Percentiles rank a stretch among this genome's conserved stretches.
Evolutionary conservation across 164 flowering plant species (phyloP).

Genomic region (Liriodendron chinense): DNA sequence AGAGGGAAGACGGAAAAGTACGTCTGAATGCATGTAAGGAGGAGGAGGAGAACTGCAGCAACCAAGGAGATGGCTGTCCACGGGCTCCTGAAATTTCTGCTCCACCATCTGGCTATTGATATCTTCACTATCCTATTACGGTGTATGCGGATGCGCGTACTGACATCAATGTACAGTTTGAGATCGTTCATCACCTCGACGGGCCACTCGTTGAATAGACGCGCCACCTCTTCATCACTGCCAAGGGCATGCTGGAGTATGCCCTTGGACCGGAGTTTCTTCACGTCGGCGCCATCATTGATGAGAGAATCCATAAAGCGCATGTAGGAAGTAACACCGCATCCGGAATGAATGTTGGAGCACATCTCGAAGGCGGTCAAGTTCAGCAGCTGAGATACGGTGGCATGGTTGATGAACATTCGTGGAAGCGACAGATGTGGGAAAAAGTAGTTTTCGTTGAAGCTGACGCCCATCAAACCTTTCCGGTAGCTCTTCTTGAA

Average conservation of each 20-base stretch:
- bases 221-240: slow-evolving; percentile 28
- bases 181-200: slow-evolving; percentile 5
- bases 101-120: slow-evolving; percentile 5
- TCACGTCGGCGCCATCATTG: not conserved
- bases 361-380: slow-evolving; percentile 3
- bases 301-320: slow-evolving; percentile 15
- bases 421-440: not conserved
- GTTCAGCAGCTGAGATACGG: slow-evolving; percentile 5
- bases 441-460: not conserved
- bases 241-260: not conserved
- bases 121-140: not conserved
- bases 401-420: not conserved
- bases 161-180: not conserved
- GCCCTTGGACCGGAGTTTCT: not conserved
- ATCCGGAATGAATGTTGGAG: not conserved
- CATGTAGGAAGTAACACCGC: slow-evolving; percentile 12
- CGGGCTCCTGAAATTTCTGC: slow-evolving; percentile 4
- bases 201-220: slow-evolving; percentile 14
- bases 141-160: not conserved
- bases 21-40: not conserved
- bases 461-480: not conserved
- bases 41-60: not conserved
- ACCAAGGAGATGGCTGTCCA: not conserved
- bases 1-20: too few species aligned
- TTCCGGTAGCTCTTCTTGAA: not conserved